These are phyloP conservation scores for Aspergillus caelatus DNA, from an alignment of 2,329 filamentous ascomycete species.

Conservation along the genomic window DNA sequence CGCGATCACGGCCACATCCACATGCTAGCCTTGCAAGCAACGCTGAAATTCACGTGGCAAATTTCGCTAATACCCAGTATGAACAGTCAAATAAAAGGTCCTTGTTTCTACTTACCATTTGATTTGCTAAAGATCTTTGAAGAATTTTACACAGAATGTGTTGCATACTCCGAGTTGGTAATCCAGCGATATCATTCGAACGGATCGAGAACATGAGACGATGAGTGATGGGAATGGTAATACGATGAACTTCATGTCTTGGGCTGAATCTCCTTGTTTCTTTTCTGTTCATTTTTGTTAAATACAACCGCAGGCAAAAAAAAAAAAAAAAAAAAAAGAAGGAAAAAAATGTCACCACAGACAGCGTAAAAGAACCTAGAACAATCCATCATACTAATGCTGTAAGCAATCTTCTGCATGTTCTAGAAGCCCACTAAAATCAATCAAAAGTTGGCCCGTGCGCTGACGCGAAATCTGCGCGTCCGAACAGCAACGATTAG, in stretches of 20 bases:
- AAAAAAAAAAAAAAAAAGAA: not conserved
- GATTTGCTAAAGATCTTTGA: not conserved
- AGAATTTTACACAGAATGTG: not conserved
- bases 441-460: conserved; percentile 38
- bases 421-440: conserved; percentile 5
- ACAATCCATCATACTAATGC: not conserved
- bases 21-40: not conserved
- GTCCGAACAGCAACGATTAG: not conserved
- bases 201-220: not conserved
- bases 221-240: not conserved
- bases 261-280: not conserved
- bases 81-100: not conserved
- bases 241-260: not conserved
- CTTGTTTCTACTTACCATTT: not conserved
- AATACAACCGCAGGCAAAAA: not conserved
- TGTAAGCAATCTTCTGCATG: not conserved
- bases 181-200: not conserved
- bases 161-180: not conserved
- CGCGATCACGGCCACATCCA: not conserved
- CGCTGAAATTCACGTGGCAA: not conserved
- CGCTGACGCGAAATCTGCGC: conserved; percentile 38
- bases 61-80: not conserved
- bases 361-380: not conserved
- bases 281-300: not conserved
- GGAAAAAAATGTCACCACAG: too few species aligned